Evolutionary conservation across 768 basidiomycete species (phyloP).

Genomic region (Kwoniella botswanensis): DNA sequence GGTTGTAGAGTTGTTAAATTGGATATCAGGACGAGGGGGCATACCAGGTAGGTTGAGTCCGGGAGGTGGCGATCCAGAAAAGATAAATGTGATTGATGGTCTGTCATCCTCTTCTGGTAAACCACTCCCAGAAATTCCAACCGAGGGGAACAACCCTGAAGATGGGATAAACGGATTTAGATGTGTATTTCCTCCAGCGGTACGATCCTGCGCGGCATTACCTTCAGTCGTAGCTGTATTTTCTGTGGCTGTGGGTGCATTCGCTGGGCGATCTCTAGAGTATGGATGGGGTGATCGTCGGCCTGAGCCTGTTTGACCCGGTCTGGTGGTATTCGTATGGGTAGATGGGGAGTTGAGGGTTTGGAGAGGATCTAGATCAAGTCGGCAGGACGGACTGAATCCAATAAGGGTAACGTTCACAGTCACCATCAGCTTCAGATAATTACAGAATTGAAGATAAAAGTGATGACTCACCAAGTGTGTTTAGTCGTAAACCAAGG

Average conservation of each 20-base stretch:
- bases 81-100: slow-evolving; percentile 21
- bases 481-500: slow-evolving; percentile 46
- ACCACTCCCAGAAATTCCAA: neutral
- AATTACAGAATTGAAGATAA: neutral
- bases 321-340: slow-evolving; percentile 18
- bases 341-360: slow-evolving; percentile 32
- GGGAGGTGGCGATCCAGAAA: slow-evolving; percentile 6
- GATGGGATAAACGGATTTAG: too few species aligned
- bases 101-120: slow-evolving; percentile 1
- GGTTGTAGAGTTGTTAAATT: neutral
- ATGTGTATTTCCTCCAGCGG: neutral
- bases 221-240: neutral
- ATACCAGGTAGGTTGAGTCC: slow-evolving; percentile 11
- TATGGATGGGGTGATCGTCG: slow-evolving; percentile 33
- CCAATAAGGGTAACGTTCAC: neutral
- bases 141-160: neutral
- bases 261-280: slow-evolving; percentile 16
- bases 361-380: slow-evolving; percentile 48
- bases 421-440: neutral
- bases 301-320: slow-evolving; percentile 25
- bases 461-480: slow-evolving; percentile 41
- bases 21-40: neutral
- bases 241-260: neutral
- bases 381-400: slow-evolving; percentile 45
- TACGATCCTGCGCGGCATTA: neutral